These are phyloP conservation scores for Trichophyton equinum DNA, from an alignment of 2,329 filamentous ascomycete species.

Conservation along the genomic window DNA sequence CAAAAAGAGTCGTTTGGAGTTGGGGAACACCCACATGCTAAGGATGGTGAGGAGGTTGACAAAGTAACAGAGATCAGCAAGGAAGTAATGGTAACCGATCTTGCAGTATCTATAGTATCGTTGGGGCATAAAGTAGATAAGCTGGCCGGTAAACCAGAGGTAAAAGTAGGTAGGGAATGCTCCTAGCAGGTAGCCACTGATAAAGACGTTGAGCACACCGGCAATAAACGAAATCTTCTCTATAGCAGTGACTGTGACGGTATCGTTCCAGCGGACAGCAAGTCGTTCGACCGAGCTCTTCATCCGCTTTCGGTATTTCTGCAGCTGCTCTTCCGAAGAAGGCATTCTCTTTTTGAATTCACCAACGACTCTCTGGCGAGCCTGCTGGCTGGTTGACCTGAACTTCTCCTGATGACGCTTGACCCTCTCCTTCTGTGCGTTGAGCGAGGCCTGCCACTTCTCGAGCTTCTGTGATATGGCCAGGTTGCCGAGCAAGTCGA, in stretches of 20 bases:
- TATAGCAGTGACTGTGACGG: constrained; percentile 70
- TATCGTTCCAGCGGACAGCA: constrained; percentile 75
- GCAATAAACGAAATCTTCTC: constrained; percentile 96
- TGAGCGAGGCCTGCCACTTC: constrained; percentile 72
- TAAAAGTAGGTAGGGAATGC: constrained; percentile 77
- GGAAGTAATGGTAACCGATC: constrained; percentile 90
- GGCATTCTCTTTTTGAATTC: constrained; percentile 82
- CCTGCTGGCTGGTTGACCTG: constrained; percentile 60
- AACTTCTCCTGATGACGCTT: constrained; percentile 69
- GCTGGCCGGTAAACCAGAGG: constrained; percentile 77
- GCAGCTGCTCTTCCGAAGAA: constrained; percentile 80
- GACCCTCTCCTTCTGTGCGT: constrained; percentile 73
- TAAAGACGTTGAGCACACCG: constrained; percentile 92
- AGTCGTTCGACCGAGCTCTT: constrained; percentile 77
- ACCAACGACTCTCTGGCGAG: constrained; percentile 81
- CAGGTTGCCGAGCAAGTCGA: constrained; percentile 88
- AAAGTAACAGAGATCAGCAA: constrained; percentile 96
- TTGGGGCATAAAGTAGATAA: constrained; percentile 94
- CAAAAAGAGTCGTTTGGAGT: constrained; percentile 83
- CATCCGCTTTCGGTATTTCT: constrained; percentile 82
- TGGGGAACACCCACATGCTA: constrained; percentile 80
- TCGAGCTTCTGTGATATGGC: constrained; percentile 82
- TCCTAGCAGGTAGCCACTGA: constrained; percentile 88
- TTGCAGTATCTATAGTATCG: constrained; percentile 83
- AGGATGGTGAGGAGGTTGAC: constrained; percentile 77